These are phyloP conservation scores for Pseudozyma sp. DNA, from an alignment of 1,284 basidiomycete species.

Conservation along the genomic window DNA sequence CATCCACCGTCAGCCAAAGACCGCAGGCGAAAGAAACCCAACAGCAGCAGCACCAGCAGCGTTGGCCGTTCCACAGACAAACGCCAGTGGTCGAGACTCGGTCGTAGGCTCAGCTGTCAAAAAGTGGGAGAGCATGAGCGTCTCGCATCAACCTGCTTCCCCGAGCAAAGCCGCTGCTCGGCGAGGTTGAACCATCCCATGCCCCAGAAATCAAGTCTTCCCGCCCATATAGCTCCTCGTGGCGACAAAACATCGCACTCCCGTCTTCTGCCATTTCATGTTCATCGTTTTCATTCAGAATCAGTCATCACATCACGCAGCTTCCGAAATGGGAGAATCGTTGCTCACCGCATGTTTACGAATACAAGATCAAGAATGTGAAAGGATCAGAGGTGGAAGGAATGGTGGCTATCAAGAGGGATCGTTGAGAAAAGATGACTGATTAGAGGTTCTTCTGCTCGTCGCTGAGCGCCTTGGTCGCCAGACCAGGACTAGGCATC, in stretches of 20 bases:
- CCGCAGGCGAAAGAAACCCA: neutral
- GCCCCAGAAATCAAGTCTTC: neutral
- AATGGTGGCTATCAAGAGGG: constrained; percentile 6
- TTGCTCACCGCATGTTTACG: too few species aligned
- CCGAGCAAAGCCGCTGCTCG: neutral
- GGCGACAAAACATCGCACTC: too few species aligned
- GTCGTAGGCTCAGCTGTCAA: constrained; percentile 44
- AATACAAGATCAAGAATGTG: neutral
- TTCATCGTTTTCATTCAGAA: too few species aligned
- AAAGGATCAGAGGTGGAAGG: neutral
- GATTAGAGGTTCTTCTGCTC: constrained; percentile 13
- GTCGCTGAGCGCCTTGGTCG: constrained; percentile 22
- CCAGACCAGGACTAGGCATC: constrained; percentile 52
- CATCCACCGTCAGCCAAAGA: neutral
- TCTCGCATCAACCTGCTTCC: neutral
- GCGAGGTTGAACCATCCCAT: neutral
- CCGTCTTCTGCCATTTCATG: too few species aligned
- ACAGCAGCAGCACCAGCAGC: neutral
- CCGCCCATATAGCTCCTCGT: too few species aligned
- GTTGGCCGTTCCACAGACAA: too few species aligned
- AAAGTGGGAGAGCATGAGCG: constrained; percentile 44
- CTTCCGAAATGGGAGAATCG: too few species aligned
- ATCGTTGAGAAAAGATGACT: neutral
- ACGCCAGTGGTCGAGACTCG: constrained; percentile 5
- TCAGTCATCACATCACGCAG: too few species aligned